Base-by-base conservation (phyloP, 352 stramenopile genomes). In the Phytophthora quininea region DNA sequence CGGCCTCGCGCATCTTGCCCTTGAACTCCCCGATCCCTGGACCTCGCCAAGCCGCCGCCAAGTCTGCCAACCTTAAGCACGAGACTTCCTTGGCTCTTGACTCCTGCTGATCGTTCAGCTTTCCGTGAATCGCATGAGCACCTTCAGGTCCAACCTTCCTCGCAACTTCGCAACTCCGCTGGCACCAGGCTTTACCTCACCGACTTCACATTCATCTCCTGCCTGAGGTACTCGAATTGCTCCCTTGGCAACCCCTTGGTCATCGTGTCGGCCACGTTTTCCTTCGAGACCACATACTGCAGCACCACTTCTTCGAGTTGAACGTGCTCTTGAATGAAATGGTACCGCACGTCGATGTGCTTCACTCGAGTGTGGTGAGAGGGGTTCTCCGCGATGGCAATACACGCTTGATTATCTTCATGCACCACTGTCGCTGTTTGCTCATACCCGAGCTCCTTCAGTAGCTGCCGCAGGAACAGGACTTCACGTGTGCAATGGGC, bases 261-360 rank as follows among this genome's bases (percentile, higher is more conserved):
- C 33, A 64, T 47, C 3, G 32, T 37, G 27, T 64, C 54, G 1
- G 54, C 54, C n/a, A 55, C 4, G 29, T 61, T 64, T 2, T 60
- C 47, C 29, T 55, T 59, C 3, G 54, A 50, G 5, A n/a, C 24
- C 11, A 70, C 29, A 15, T 70, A 70, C 38, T 47, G 1, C 2
- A 70, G 15, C 0, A n/a, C 30, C 3, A 57, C 27, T 30, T 56
- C 33, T 7, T 53, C 33, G 0, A 35, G 32, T n/a, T 46, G 46
- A 1, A 62, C 53, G 53, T 68, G 61, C 3, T 68, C 61, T 19
- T 53, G 45, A 4, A 73, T 42, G 24, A 69, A 73, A 14, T 62
- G 54, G 30, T 73, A 69, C 3, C 54, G 32, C 15, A 64, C 48
- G 32, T 67, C 33, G 3, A 74, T 74, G 7, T 62, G 60, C 30